Evolutionary conservation across 1,139 yeast species (phyloP).

Genomic region (Taiozyma onychis): DNA sequence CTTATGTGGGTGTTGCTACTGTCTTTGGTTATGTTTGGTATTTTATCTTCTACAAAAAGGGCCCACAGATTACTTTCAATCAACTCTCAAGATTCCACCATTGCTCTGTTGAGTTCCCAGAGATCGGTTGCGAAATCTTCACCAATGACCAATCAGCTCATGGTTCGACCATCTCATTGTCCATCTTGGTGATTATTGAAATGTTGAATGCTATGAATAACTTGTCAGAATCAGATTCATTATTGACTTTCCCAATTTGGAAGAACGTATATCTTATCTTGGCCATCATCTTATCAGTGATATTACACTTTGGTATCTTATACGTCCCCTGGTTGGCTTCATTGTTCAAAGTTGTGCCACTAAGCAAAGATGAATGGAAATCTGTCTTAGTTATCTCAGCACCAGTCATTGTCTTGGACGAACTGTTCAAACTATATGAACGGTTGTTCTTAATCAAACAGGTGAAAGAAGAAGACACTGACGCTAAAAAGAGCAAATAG

Average conservation of each 20-base stretch:
- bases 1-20: slow-evolving; percentile 35
- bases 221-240: slow-evolving; percentile 33
- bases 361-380: slow-evolving; percentile 30
- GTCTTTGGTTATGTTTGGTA: slow-evolving; percentile 39
- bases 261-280: slow-evolving; percentile 30
- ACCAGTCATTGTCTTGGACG: slow-evolving; percentile 34
- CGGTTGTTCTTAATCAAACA: slow-evolving; percentile 15
- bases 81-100: slow-evolving; percentile 33
- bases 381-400: slow-evolving; percentile 29
- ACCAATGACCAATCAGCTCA: slow-evolving; percentile 21
- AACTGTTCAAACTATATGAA: slow-evolving; percentile 30
- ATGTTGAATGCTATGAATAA: slow-evolving; percentile 37
- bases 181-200: slow-evolving; percentile 34
- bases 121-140: slow-evolving; percentile 32
- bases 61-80: slow-evolving; percentile 30
- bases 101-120: slow-evolving; percentile 28
- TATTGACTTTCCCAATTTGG: slow-evolving; percentile 34
- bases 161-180: slow-evolving; percentile 35
- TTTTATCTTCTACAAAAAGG: slow-evolving; percentile 28
- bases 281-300: slow-evolving; percentile 31
- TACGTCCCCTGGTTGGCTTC: slow-evolving; percentile 30
- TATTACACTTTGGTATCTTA: slow-evolving; percentile 29
- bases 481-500: background rate
- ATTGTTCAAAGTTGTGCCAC: slow-evolving; percentile 30
- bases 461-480: background rate